These are phyloP conservation scores for Hypoxylon sp. DNA, from an alignment of 2,329 filamentous ascomycete species.

Conservation along the genomic window DNA sequence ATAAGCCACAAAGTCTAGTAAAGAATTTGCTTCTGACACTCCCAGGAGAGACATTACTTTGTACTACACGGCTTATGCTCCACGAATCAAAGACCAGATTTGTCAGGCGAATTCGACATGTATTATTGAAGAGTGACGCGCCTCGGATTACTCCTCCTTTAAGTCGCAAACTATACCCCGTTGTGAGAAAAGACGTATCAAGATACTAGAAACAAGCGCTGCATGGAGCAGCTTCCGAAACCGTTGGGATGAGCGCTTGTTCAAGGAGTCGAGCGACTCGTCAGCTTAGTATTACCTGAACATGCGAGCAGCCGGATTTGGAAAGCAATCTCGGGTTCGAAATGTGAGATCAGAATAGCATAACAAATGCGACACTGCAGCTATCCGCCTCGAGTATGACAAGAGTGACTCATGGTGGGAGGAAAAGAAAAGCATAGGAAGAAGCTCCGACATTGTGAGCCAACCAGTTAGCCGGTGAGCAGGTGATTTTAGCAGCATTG, in stretches of 20 bases:
- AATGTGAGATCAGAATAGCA: slow-evolving; percentile 36
- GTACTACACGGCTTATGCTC: not conserved
- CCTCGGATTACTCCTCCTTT: not conserved
- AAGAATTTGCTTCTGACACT: slow-evolving; percentile 13
- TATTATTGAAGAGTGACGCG: not conserved
- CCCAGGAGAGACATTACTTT: not conserved
- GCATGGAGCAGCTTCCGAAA: slow-evolving; percentile 17
- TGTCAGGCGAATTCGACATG: not conserved
- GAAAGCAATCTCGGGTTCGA: slow-evolving; percentile 30
- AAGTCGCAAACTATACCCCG: slow-evolving; percentile 3
- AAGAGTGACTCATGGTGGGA: slow-evolving; percentile 16
- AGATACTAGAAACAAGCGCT: slow-evolving; percentile 11
- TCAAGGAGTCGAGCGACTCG: slow-evolving; percentile 13
- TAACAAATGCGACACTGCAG: slow-evolving; percentile 31
- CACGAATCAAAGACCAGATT: not conserved
- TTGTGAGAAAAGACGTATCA: not conserved
- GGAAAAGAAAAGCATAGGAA: slow-evolving; percentile 8
- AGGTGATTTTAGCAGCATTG: slow-evolving; percentile 1
- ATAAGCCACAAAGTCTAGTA: slow-evolving; percentile 13
- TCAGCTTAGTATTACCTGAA: slow-evolving; percentile 29
- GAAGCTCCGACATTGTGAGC: slow-evolving; percentile 11
- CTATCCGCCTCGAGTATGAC: slow-evolving; percentile 34
- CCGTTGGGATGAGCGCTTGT: slow-evolving; percentile 9
- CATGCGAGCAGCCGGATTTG: slow-evolving; percentile 31
- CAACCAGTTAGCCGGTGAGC: slow-evolving; percentile 13